Evolutionary conservation across 164 flowering plant genomes (phyloP), one percentile per base, ranked within the genome.

Genomic region (Stephania cephalantha): DNA sequence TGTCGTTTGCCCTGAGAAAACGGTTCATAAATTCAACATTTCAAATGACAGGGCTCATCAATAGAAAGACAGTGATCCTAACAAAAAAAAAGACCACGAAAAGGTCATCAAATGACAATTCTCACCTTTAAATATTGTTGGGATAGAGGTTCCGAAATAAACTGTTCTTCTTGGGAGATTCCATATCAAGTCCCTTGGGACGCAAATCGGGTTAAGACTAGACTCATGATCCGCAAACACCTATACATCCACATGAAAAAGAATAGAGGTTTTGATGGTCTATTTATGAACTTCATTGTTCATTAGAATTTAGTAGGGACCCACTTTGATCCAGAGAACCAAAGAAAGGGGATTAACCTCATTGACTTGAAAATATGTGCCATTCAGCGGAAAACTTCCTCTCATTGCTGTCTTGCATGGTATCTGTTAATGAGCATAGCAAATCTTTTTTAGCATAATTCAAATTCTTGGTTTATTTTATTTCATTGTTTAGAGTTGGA

Each of bases 311-410:
- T 25, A 25, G 25, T 25, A 35, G 1, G 22, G 29, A 71, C 45
- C 25, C 12, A 65, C 29, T 35, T 35, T 35, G 42, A 7, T 61
- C 20, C 66, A 17, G 55, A 11, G 42, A 20, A 70, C 50, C 9
- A 29, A 25, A 71, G 17, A 64, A 68, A 3, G 64, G 67, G 35
- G 18, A 46, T 22, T 77, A 80, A 96, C 99, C 99, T 96, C 99
- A 65, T 96, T 96, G n/a, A 92, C 97, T 85, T 96, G 99, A 73
- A 96, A 96, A 68, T 96, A 96, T 65, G 99, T 96, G 30, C 98
- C 99, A 79, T 96, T 96, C 9, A 96, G 90, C 18, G 98, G 98
- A 80, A 93, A 93, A 73, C 96, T 91, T 66, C 98, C 98, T 79
- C 90, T 89, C 96, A 93, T 91, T 78, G 98, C 96, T 68, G 98